A percentile compares a stretch with the other conserved stretches of the same genome.
phyloP scores from a whole-genome alignment of 371 early-diverging fungal genomes.

The Polyrhizophydium stewartii region DNA sequence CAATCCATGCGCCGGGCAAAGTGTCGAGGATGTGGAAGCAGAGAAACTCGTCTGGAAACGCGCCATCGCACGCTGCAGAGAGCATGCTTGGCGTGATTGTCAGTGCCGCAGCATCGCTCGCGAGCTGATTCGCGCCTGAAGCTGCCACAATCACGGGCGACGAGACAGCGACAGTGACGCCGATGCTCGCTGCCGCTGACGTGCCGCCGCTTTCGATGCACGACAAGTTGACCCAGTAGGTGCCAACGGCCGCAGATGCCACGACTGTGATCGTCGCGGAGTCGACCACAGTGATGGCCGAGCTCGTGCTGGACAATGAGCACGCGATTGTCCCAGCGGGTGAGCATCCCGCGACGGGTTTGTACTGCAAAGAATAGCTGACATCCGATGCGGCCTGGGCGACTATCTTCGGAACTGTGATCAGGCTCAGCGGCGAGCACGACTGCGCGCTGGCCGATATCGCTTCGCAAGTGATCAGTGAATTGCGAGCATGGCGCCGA shows the following conservation, averaged over 20 bases:
- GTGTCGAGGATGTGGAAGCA: not conserved
- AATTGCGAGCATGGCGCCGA: too few species aligned
- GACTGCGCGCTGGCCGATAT: too few species aligned
- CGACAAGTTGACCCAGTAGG: not conserved
- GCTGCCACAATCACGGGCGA: not conserved
- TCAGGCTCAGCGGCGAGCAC: too few species aligned
- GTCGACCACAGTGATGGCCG: not conserved
- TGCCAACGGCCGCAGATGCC: not conserved
- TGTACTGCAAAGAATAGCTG: not conserved
- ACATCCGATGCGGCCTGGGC: too few species aligned
- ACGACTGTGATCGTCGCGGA: not conserved
- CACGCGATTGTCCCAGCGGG: not conserved
- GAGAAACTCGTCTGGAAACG: not conserved
- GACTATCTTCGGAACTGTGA: too few species aligned
- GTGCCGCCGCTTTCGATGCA: not conserved
- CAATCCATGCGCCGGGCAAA: not conserved
- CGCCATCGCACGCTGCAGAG: not conserved
- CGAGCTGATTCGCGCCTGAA: not conserved
- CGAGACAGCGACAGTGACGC: not conserved
- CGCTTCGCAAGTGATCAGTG: too few species aligned
- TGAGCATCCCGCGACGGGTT: not conserved
- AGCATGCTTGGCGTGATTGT: not conserved
- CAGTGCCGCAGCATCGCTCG: not conserved
- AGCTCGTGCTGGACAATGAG: not conserved
- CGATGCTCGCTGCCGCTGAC: not conserved